Evolutionary conservation across 768 basidiomycete species (phyloP), one percentile per base, ranked within the genome.

Genomic region (Tylopilus balloui): DNA sequence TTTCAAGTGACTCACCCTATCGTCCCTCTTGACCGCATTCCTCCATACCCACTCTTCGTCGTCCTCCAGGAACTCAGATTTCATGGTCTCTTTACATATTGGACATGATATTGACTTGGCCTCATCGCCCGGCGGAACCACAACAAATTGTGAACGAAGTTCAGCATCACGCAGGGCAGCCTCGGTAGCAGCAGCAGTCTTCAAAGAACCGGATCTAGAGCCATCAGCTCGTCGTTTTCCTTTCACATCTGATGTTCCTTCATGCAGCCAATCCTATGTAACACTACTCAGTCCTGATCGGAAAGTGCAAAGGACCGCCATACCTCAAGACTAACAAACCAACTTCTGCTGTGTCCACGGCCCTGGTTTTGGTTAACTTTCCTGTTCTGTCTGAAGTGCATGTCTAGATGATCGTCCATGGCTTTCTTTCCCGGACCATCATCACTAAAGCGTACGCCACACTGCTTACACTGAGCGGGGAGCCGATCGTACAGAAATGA

Each of bases 11-110:
- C 19, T 42, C 65, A 92, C 92, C 73, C 79, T 80, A 49, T 87
- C 88, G 55, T 95, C 90, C 52, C 85, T 84, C 67, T 76, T 80
- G 17, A 91, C 75, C 0, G 94, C 92, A 62, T 99, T 95, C 64
- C 79, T 81, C 92, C 92, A 99, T 12, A 96, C 87, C 94, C 94
- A 98, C 52, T 96, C 95, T 71, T 97, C 95, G 52, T 94, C 92
- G 41, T 96, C 94, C 64, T 97, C 92, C 48, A 84, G 69, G 65
- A 89, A 98, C 72, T 96, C 95, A 56, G 84, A 81, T 74, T 91
- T 89, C 67, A 97, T 77, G 48, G 67, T 69, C 69, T 99, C 95
- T 74, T 95, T 96, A 81, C 96, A 99, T 58, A 99, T 89, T 21
- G 93, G 92, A 75, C 95, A 99, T 54, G 86, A 81, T 58, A 91